Evolutionary conservation across 2,329 filamentous ascomycete species (phyloP).

Genomic region (Bisporella sp.): DNA sequence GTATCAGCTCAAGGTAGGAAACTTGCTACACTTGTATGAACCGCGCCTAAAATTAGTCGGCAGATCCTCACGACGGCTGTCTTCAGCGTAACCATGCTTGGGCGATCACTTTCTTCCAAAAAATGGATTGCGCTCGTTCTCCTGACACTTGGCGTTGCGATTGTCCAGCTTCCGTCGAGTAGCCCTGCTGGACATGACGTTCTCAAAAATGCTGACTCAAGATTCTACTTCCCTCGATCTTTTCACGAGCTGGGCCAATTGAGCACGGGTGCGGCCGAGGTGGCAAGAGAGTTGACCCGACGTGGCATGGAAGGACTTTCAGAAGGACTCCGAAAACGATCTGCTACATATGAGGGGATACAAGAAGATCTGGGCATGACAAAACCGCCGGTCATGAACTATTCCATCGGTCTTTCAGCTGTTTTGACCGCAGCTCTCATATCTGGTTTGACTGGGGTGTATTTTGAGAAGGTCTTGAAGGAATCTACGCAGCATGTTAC

Average conservation of each 20-base stretch:
- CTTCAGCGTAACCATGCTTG: conserved; percentile 75
- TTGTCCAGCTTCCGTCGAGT: conserved; percentile 72
- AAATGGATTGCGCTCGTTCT: conserved; percentile 78
- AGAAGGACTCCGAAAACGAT: conserved; percentile 53
- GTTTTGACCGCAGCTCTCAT: conserved; percentile 72
- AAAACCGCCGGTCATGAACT: conserved; percentile 57
- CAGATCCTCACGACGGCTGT: conserved; percentile 81
- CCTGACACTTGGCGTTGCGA: conserved; percentile 72
- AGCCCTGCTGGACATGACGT: conserved; percentile 50
- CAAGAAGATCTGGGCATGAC: conserved; percentile 50
- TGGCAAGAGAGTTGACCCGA: conserved; percentile 44
- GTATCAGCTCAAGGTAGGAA: conserved; percentile 76
- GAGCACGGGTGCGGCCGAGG: conserved; percentile 43
- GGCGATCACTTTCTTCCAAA: conserved; percentile 59
- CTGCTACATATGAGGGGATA: conserved; percentile 88
- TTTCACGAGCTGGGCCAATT: conserved; percentile 68
- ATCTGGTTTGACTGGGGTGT: conserved; percentile 79
- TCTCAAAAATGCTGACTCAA: conserved; percentile 50
- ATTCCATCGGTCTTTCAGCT: conserved; percentile 69
- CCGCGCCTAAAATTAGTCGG: neutral
- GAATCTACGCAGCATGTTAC: conserved; percentile 70
- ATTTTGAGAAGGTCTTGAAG: conserved; percentile 87
- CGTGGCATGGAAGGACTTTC: conserved; percentile 34
- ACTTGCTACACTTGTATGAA: neutral
- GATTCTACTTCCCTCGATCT: conserved; percentile 67